Conservation (phyloP, 2,329 filamentous ascomycete genomes). For the Colletotrichum aenigma region DNA sequence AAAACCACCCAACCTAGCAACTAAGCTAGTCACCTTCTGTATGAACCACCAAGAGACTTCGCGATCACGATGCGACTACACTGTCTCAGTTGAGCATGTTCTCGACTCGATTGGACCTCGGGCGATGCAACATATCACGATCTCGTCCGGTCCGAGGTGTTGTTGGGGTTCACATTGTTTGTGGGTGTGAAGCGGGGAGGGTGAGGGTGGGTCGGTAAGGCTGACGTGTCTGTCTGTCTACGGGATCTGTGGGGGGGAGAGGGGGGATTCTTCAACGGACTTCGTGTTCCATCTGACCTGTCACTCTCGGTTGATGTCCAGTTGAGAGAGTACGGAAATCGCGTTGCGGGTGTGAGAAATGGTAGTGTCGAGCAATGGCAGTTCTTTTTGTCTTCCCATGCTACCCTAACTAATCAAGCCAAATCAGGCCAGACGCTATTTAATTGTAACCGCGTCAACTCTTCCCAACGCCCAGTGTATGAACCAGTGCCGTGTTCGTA, state of each 20-base stretch:
- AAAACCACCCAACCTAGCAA: too few species aligned
- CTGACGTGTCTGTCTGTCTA: background rate
- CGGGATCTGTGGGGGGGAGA: background rate
- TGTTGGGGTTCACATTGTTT: background rate
- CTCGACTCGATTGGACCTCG: too few species aligned
- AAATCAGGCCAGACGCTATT: constrained; percentile 1
- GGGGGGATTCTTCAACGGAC: background rate
- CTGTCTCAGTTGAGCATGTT: too few species aligned
- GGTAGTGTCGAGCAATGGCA: background rate
- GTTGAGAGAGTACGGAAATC: background rate
- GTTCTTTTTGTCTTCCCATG: constrained; percentile 4
- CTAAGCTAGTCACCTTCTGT: too few species aligned
- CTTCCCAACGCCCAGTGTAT: constrained; percentile 12
- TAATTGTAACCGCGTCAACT: background rate
- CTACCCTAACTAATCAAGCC: constrained; percentile 19
- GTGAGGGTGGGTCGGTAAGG: background rate
- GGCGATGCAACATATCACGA: too few species aligned
- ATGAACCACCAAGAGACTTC: too few species aligned
- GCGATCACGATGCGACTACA: too few species aligned
- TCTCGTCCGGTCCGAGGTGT: background rate
- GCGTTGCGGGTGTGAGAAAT: fast-evolving
- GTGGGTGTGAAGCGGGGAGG: background rate
- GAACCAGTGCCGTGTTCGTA: background rate
- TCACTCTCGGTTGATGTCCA: background rate
- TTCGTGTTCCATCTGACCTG: background rate